Conservation (phyloP, 371 early-diverging fungal genomes). For the Chytridiales sp. region DNA sequence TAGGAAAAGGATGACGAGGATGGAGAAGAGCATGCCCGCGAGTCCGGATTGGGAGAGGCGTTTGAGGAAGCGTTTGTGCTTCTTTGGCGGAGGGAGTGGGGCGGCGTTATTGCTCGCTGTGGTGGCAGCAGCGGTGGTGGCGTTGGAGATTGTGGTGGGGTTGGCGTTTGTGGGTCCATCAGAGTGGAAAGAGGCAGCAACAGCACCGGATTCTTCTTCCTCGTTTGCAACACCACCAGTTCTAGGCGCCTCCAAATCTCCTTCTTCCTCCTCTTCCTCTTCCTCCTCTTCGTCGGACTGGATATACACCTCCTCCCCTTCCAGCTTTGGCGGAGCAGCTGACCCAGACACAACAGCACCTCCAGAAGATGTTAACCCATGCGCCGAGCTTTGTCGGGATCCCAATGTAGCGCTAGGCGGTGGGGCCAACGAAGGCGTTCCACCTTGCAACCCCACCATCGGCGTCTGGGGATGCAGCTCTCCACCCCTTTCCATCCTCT, state of each 20-base stretch:
- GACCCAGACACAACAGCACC: no score
- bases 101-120: not conserved
- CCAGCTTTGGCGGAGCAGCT: no score
- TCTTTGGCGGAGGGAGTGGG: constrained; percentile 10
- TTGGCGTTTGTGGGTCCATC: not conserved
- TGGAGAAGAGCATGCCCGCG: constrained; percentile 62
- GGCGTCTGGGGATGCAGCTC: no score
- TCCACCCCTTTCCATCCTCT: no score
- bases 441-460: no score
- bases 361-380: no score
- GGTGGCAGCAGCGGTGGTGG: not conserved
- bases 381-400: no score
- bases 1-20: constrained; percentile 41
- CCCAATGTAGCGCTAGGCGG: no score
- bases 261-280: constrained; percentile 15
- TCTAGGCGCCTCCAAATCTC: not conserved
- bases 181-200: not conserved
- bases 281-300: no score
- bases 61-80: no score
- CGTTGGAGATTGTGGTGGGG: not conserved
- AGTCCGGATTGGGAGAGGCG: constrained; percentile 42
- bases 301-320: no score
- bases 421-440: no score
- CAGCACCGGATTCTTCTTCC: constrained; percentile 1
- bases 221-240: constrained; percentile 2